phyloP scores from a whole-genome alignment of 2,329 filamentous ascomycete genomes.

The Fulvia fulva region DNA sequence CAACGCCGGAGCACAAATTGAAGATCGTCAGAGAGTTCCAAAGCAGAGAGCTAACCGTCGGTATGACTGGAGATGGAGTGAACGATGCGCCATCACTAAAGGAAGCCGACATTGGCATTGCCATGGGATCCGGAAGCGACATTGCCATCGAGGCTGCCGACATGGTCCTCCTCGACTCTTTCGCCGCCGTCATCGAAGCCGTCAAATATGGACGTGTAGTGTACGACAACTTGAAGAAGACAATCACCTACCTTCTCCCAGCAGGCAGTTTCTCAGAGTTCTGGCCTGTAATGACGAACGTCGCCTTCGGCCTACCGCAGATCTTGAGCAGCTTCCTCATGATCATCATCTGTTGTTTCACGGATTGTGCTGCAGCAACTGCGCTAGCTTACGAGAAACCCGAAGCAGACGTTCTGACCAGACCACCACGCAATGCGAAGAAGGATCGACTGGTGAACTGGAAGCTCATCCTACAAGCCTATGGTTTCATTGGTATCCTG shows the following conservation, averaged over 20 bases:
- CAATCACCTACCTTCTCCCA: conserved; percentile 68
- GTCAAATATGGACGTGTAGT: conserved; percentile 69
- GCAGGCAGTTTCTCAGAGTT: conserved; percentile 73
- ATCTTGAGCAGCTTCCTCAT: conserved; percentile 71
- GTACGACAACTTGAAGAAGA: conserved; percentile 79
- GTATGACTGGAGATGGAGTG: conserved; percentile 50
- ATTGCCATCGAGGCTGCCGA: conserved; percentile 61
- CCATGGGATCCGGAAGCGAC: conserved; percentile 55
- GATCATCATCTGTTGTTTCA: conserved; percentile 61
- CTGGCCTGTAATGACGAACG: conserved; percentile 70
- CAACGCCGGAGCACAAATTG: conserved; percentile 74
- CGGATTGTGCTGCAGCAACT: conserved; percentile 69
- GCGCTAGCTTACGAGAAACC: conserved; percentile 72
- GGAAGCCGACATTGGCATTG: conserved; percentile 58
- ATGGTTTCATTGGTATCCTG: conserved; percentile 63
- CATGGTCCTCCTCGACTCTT: conserved; percentile 64
- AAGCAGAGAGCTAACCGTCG: conserved; percentile 54
- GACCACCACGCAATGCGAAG: conserved; percentile 63
- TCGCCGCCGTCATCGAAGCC: conserved; percentile 67
- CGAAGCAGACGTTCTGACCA: conserved; percentile 69
- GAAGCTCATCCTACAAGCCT: conserved; percentile 68
- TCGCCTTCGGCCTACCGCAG: conserved; percentile 68
- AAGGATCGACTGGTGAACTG: conserved; percentile 70
- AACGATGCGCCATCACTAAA: conserved; percentile 53
- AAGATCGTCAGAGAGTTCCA: conserved; percentile 75